A percentile compares a stretch with the other conserved stretches of the same genome.
Evolutionary conservation across 371 early-diverging fungal genomes (phyloP).

Genomic region (Haplosporangium sp.): DNA sequence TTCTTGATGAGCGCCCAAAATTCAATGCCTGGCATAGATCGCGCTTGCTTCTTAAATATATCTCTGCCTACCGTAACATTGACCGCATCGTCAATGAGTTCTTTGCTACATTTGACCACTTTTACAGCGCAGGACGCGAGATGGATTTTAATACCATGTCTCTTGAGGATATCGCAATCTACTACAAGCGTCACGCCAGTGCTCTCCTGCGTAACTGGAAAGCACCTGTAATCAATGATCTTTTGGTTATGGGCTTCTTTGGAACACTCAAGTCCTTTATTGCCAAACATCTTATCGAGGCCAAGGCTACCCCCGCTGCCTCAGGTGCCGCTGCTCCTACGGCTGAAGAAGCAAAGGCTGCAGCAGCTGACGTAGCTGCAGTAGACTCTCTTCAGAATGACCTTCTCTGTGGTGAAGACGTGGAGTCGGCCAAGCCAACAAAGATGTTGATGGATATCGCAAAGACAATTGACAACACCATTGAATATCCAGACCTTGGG

Average conservation of each 20-base stretch:
- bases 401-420: slow-evolving; percentile 52
- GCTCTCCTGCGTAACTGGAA: slow-evolving; percentile 48
- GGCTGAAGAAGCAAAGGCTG: slow-evolving; percentile 29
- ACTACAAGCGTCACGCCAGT: slow-evolving; percentile 47
- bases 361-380: slow-evolving; percentile 46
- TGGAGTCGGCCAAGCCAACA: slow-evolving; percentile 56
- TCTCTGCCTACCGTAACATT: slow-evolving; percentile 54
- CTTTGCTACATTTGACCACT: slow-evolving; percentile 51
- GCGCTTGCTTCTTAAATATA: slow-evolving; percentile 39
- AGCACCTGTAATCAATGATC: slow-evolving; percentile 52
- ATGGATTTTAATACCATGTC: slow-evolving; percentile 51
- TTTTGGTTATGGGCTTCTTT: slow-evolving; percentile 55
- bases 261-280: slow-evolving; percentile 54
- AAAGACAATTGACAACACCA: slow-evolving; percentile 34
- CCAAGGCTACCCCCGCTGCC: slow-evolving; percentile 21
- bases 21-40: slow-evolving; percentile 53
- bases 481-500: slow-evolving; percentile 41
- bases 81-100: slow-evolving; percentile 50
- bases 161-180: slow-evolving; percentile 42
- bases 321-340: slow-evolving; percentile 18
- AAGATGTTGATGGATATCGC: slow-evolving; percentile 57
- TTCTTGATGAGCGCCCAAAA: slow-evolving; percentile 40
- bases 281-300: slow-evolving; percentile 49
- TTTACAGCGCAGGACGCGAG: slow-evolving; percentile 46
- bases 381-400: slow-evolving; percentile 55